phyloP scores from a whole-genome alignment of 441 rosid genomes.

The Capsella rubella region DNA sequence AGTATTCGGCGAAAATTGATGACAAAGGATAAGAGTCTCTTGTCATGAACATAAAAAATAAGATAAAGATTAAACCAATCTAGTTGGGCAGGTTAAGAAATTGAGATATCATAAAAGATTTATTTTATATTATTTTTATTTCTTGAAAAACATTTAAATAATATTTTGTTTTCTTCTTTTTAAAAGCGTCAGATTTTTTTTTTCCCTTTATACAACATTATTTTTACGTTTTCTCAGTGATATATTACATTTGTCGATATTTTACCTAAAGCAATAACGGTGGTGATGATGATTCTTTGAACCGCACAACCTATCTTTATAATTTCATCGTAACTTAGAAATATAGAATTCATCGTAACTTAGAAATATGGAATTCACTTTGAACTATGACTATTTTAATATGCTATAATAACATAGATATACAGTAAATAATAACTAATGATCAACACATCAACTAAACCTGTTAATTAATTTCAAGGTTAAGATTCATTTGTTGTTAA shows the following conservation, averaged over 20 bases:
- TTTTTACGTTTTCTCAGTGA: slow-evolving; percentile 22
- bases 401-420: neutral
- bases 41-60: slow-evolving; percentile 24
- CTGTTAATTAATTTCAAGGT: neutral
- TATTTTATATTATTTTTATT: no score
- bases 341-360: neutral
- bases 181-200: neutral
- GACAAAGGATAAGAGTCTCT: slow-evolving; percentile 43
- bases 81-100: slow-evolving; percentile 26
- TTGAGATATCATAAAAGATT: neutral
- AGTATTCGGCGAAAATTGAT: slow-evolving; percentile 22
- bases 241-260: neutral
- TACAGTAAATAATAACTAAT: neutral
- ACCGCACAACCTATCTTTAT: neutral
- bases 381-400: neutral
- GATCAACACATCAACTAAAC: neutral
- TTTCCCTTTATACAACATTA: neutral
- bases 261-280: neutral
- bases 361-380: no score
- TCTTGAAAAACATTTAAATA: slow-evolving; percentile 7
- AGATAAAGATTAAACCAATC: slow-evolving; percentile 34
- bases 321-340: slow-evolving; percentile 4
- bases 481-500: neutral
- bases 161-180: neutral
- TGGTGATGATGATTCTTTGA: neutral